Evolutionary conservation across 495 filamentous ascomycete species (phyloP), one percentile per base, ranked within the genome.

Genomic region (Aspergillus baeticus): DNA sequence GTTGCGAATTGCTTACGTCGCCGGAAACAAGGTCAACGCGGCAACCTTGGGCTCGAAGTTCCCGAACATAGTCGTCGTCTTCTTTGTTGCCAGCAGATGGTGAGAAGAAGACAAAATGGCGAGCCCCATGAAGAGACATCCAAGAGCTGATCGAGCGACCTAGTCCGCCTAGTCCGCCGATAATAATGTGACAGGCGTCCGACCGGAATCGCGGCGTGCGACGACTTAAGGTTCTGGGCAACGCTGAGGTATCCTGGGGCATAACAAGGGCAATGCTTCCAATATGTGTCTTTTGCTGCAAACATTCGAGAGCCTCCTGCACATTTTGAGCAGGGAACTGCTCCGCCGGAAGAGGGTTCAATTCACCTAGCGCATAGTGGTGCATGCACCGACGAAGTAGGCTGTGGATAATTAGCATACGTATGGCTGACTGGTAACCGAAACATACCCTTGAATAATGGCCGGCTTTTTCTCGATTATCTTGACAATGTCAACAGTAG

Each of bases 401-500:
- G 20, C 44, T 47, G 22, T 3, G 7, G 15, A 4, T n/a, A 7
- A 47, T 47, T 47, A 47, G 43, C 13, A 41, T 10, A 13, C 3
- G 3, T 38, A 14, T 13, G 5, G 14, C 3, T 38, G 10, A 5
- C 18, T 41, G 10, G 17, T 5, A 21, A 22, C 17, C 17, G 10
- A 8, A 14, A n/a, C 29, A 33, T 26, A 47, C 48, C 36, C 48
- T n/a, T 39, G 48, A 15, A 51, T 51, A 20, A 39, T 26, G 15
- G 26, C 34, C 18, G 48, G 34, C 38, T 34, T 34, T 8, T 23
- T 51, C 15, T 36, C 20, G 34, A 10, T 13, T 5, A 57, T 8
- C 17, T 51, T 26, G 3, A 23, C 3, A 36, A 63, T n/a, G 31
- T 60, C 57, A 2, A 63, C 56, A 4, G 48, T 57, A 15, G 43